Percentiles rank a stretch among this genome's conserved stretches.
Conservation (phyloP, 1,284 basidiomycete species). For the Cutaneotrichosporon mucoides region DNA sequence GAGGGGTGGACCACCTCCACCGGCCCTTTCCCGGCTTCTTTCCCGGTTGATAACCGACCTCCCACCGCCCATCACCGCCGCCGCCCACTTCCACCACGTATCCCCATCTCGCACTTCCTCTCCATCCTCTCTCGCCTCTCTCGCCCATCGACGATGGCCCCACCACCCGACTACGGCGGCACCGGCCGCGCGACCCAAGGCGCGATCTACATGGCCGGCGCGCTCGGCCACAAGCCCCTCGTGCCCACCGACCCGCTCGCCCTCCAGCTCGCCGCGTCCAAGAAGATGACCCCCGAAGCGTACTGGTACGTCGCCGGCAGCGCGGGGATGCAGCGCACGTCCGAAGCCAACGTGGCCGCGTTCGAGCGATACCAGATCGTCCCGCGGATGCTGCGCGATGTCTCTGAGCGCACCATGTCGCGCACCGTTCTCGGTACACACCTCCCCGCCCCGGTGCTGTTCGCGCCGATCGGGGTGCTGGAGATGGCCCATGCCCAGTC, state of each 20-base stretch:
- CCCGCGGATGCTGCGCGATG: constrained; percentile 72
- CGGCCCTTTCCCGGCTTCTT: too few species aligned
- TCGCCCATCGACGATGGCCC: too few species aligned
- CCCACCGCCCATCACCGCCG: too few species aligned
- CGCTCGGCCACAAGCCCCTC: constrained; percentile 9
- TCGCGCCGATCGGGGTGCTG: constrained; percentile 73
- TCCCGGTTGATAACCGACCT: too few species aligned
- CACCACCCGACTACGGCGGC: constrained; percentile 3
- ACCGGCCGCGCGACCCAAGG: constrained; percentile 12
- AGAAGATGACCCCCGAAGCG: constrained; percentile 9
- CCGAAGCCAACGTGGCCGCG: constrained; percentile 12
- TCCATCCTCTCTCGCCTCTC: too few species aligned
- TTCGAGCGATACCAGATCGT: constrained; percentile 48
- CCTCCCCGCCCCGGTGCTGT: constrained; percentile 60
- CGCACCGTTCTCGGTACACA: constrained; percentile 63
- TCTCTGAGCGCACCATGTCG: constrained; percentile 59
- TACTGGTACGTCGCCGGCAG: constrained; percentile 18
- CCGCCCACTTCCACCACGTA: too few species aligned
- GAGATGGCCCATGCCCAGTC: constrained; percentile 59
- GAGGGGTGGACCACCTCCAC: too few species aligned
- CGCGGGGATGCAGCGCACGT: constrained; percentile 18
- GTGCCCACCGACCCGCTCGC: constrained; percentile 11
- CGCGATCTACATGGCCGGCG: constrained; percentile 11
- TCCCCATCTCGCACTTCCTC: too few species aligned
- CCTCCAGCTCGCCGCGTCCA: constrained; percentile 8